Evolutionary conservation across 2,329 filamentous ascomycete genomes (phyloP).

Genomic region (Fusarium acutatum): DNA sequence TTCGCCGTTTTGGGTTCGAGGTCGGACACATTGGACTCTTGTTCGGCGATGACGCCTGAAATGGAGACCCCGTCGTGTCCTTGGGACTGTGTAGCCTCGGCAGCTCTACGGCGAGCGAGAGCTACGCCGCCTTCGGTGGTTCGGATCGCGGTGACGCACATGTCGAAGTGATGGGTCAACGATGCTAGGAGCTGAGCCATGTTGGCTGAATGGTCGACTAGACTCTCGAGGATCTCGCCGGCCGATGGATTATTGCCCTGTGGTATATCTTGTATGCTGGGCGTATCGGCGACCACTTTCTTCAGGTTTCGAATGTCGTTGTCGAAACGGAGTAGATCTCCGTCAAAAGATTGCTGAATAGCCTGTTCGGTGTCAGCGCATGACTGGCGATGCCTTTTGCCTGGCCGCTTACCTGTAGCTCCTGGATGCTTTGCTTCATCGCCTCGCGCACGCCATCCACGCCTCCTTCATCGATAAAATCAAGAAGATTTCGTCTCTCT

Average conservation of each 20-base stretch:
- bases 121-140: slow-evolving; percentile 85
- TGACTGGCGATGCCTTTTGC: not conserved
- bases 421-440: slow-evolving; percentile 75
- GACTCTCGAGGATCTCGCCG: slow-evolving; percentile 63
- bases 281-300: slow-evolving; percentile 60
- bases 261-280: slow-evolving; percentile 46
- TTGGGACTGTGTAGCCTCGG: slow-evolving; percentile 65
- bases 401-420: slow-evolving; percentile 65
- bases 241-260: slow-evolving; percentile 51
- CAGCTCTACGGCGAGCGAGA: slow-evolving; percentile 72
- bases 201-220: slow-evolving; percentile 79
- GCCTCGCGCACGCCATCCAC: slow-evolving; percentile 72
- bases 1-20: slow-evolving; percentile 77
- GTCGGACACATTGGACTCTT: slow-evolving; percentile 59
- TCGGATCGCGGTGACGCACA: slow-evolving; percentile 89
- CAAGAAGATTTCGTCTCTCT: slow-evolving; percentile 70
- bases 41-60: slow-evolving; percentile 70
- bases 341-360: slow-evolving; percentile 77
- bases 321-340: slow-evolving; percentile 79
- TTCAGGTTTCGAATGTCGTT: slow-evolving; percentile 74
- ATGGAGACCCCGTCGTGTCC: slow-evolving; percentile 64
- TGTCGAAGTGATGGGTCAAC: slow-evolving; percentile 87
- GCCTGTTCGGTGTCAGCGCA: slow-evolving; percentile 49
- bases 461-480: slow-evolving; percentile 79
- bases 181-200: slow-evolving; percentile 85